These are phyloP conservation scores for Persicaria maculosa DNA, from an alignment of 148 eudicot genomes.

Conservation along the genomic window DNA sequence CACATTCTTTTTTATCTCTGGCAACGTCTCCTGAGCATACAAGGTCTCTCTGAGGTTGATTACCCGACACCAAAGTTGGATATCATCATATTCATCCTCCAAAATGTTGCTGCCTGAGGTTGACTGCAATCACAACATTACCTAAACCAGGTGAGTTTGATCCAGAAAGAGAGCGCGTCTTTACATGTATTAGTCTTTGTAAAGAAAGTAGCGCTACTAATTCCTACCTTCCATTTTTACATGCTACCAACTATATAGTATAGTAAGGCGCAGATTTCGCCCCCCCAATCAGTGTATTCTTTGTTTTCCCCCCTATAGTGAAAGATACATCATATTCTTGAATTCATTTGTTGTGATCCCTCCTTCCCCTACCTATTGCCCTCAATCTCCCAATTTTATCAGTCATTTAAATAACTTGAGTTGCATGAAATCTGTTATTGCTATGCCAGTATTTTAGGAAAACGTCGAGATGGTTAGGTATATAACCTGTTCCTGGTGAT, in stretches of 20 bases:
- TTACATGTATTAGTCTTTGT: slow-evolving; percentile 4
- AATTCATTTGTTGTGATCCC: neutral
- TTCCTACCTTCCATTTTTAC: slow-evolving; percentile 4
- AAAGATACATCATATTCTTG: slow-evolving; percentile 5
- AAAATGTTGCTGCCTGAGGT: no score
- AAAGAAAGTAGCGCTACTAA: slow-evolving; percentile 5
- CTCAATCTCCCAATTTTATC: no score
- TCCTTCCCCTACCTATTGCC: neutral
- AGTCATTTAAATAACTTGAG: neutral
- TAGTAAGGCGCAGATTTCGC: neutral
- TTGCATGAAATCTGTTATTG: slow-evolving; percentile 2
- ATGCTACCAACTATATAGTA: neutral
- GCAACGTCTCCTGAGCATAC: neutral
- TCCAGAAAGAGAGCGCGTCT: neutral
- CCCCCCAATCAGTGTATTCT: neutral
- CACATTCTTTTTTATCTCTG: slow-evolving; percentile 5
- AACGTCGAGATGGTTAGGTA: neutral
- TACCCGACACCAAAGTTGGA: neutral
- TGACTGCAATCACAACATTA: slow-evolving; percentile 6
- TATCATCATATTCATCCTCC: neutral
- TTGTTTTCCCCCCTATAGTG: neutral
- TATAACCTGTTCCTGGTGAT: neutral
- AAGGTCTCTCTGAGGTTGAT: neutral
- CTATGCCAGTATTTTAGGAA: neutral
- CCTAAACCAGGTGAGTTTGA: slow-evolving; percentile 11